phyloP scores from a whole-genome alignment of 2,329 filamentous ascomycete species.

The Cylindrodendrum hubeiense region DNA sequence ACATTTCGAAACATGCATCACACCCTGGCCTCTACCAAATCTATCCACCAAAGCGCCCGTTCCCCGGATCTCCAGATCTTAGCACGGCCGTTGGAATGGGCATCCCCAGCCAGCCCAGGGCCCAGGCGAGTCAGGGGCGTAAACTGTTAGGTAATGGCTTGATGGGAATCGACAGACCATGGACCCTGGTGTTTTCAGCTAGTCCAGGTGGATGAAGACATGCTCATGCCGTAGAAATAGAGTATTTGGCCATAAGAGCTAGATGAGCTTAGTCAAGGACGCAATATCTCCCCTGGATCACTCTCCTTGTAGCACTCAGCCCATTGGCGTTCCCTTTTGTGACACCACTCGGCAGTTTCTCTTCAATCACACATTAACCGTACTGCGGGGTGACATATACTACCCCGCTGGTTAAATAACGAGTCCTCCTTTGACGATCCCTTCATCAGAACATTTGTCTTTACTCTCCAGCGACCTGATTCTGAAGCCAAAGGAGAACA shows the following conservation, averaged over 20 bases:
- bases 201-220: background rate
- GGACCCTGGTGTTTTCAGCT: background rate
- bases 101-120: conserved; percentile 7
- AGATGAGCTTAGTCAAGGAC: background rate
- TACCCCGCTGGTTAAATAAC: too few species aligned
- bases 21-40: background rate
- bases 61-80: conserved; percentile 30
- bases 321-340: background rate
- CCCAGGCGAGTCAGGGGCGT: conserved; percentile 12
- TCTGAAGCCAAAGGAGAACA: too few species aligned
- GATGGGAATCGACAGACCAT: background rate
- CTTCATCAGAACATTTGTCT: too few species aligned
- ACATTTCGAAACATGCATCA: background rate
- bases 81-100: conserved; percentile 3
- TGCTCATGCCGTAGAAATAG: background rate
- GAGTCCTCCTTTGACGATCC: too few species aligned
- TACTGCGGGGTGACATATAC: background rate
- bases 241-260: background rate
- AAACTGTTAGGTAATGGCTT: conserved; percentile 35
- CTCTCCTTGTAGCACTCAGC: background rate
- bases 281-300: background rate
- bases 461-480: too few species aligned
- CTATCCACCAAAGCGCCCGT: conserved; percentile 5
- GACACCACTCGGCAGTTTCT: background rate
- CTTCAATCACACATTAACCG: background rate